Conservation (phyloP, 2,329 filamentous ascomycete species). For the Fusarium cyanostomum region DNA sequence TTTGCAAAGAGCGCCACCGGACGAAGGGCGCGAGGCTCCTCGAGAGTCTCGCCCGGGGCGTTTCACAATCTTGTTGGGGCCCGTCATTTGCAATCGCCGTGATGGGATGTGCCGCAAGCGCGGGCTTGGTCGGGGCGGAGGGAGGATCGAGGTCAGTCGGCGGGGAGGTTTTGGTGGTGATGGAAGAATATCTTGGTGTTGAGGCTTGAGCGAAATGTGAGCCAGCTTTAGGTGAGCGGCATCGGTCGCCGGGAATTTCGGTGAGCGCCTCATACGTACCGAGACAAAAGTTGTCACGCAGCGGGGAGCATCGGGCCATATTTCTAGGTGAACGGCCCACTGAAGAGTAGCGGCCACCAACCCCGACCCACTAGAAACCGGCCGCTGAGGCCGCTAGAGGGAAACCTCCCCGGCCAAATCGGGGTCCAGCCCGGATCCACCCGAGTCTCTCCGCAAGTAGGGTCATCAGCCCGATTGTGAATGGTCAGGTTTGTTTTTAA, state of each 20-base stretch:
- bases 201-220: conserved; percentile 18
- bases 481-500: not conserved
- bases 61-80: conserved; percentile 37
- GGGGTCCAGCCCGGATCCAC: conserved; percentile 36
- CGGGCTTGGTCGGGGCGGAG: conserved; percentile 1
- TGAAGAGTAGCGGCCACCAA: conserved; percentile 14
- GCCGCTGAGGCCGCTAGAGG: conserved; percentile 21
- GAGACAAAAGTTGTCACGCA: not conserved
- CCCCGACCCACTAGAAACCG: conserved; percentile 30
- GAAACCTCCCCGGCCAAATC: conserved; percentile 18
- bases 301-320: conserved; percentile 35
- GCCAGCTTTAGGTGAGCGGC: conserved; percentile 29
- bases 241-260: conserved; percentile 33
- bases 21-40: conserved; percentile 30
- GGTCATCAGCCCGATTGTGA: conserved; percentile 19
- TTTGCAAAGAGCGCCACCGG: conserved; percentile 45
- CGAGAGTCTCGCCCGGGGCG: conserved; percentile 36
- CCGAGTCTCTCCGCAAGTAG: conserved; percentile 24
- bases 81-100: conserved; percentile 33
- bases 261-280: conserved; percentile 16
- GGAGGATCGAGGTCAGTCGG: not conserved
- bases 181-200: conserved; percentile 5
- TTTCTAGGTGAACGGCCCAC: conserved; percentile 36
- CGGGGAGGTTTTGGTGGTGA: not conserved
- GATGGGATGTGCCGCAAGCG: conserved; percentile 6